Evolutionary conservation across 1,139 yeast species (phyloP), one percentile per base, ranked within the genome.

Genomic region (Petasospora rhodanensis): DNA sequence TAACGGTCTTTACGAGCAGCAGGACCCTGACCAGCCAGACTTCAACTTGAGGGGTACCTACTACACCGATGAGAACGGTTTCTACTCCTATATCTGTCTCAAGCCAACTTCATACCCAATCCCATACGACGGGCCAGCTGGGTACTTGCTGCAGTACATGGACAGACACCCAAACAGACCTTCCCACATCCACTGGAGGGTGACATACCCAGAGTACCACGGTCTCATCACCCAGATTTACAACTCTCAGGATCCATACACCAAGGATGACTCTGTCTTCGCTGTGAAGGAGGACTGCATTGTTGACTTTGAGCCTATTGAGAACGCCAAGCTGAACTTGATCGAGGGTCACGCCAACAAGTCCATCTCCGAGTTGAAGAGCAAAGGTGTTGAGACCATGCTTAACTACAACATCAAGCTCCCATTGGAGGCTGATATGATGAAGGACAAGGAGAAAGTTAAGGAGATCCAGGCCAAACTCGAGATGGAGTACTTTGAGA

Each of bases 81-180:
- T 48, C 21, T 60, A 53, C 38, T 38, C 49, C 21, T 55, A 55
- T 30, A 47, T 55, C 31, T 61, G 61, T 20, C 49, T 61, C 14
- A 51, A 50, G 18, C 67, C 67, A 6, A 62, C 60, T 7, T 51
- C 65, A 18, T 62, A 62, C 35, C 64, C 66, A 12, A 62, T 62
- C 37, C 67, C 66, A 10, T 58, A 57, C 41, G 66, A 62, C 45
- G 67, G 67, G 3, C 67, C 67, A 4, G 66, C 60, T 8, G 67
- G 67, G 12, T 43, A 49, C 28, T 41, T 62, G 31, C 49, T 62
- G 34, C 45, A 54, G 30, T 34, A 40, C 17, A 52, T 62, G 35
- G 55, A 55, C 32, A 51, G 66, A 40, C 67, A 62, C 38, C 67
- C 67, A 23, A 56, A 50, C 43, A 51, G 67, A 35, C 67, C 67